Percentiles rank a stretch among this genome's conserved stretches.
phyloP scores from a whole-genome alignment of 129 eudicot genomes.

The Calendula officinalis region DNA sequence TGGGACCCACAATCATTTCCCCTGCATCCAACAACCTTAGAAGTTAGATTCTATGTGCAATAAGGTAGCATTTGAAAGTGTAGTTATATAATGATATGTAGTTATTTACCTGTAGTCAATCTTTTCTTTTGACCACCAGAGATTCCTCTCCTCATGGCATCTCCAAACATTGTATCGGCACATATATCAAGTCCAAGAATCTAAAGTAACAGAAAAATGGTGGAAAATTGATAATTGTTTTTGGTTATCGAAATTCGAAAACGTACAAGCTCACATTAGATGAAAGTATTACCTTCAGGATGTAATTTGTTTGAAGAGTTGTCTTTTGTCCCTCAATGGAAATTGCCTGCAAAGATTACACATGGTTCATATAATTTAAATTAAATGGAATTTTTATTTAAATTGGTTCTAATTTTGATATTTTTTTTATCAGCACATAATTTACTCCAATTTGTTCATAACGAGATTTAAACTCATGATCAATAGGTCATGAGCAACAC shows the following conservation, averaged over 20 bases:
- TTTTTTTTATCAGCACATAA: no score
- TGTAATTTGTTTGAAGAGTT: constrained; percentile 59
- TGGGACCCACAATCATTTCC: constrained; percentile 84
- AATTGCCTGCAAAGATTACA: constrained; percentile 36
- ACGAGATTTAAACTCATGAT: no score
- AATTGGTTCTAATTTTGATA: no score
- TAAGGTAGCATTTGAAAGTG: background rate
- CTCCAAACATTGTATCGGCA: constrained; percentile 69
- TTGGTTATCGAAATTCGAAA: background rate
- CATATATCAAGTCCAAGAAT: constrained; percentile 80
- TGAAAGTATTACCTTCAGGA: constrained; percentile 41
- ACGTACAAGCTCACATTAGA: background rate
- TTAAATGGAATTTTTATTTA: no score
- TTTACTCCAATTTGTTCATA: no score
- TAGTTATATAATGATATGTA: no score
- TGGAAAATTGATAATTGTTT: background rate
- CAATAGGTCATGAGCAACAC: no score
- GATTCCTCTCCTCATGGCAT: constrained; percentile 77
- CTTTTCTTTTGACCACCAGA: constrained; percentile 85
- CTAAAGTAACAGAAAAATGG: constrained; percentile 24
- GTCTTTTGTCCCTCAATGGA: constrained; percentile 49
- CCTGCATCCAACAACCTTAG: constrained; percentile 36
- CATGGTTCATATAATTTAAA: background rate
- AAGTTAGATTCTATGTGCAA: constrained; percentile 2
- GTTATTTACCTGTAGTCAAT: constrained; percentile 61